These are phyloP conservation scores for Blastomyces gilchristii DNA, from an alignment of 2,329 filamentous ascomycete genomes.

Conservation along the genomic window DNA sequence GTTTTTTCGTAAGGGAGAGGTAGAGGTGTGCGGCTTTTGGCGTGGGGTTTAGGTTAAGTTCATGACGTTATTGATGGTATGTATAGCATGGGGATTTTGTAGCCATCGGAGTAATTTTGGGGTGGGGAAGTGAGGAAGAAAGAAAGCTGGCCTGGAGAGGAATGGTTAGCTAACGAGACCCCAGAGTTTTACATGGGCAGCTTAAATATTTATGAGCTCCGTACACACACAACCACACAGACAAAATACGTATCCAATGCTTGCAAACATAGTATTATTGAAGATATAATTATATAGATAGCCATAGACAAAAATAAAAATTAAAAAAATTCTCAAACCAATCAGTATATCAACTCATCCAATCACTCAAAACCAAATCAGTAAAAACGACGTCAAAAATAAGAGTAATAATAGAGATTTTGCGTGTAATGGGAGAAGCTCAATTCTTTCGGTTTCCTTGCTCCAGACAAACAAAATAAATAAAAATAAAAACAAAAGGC, in stretches of 20 bases:
- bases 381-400: neutral
- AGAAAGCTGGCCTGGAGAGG: neutral
- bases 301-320: neutral
- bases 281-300: neutral
- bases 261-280: neutral
- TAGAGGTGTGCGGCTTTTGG: neutral
- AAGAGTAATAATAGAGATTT: neutral
- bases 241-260: neutral
- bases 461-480: slow-evolving; percentile 7
- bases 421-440: neutral
- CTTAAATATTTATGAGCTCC: neutral
- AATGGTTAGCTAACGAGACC: too few relatives aligned
- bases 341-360: neutral
- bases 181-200: neutral
- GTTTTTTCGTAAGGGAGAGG: neutral
- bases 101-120: neutral
- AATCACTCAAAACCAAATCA: neutral
- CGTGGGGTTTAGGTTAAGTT: neutral
- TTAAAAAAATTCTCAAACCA: neutral
- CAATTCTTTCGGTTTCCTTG: slow-evolving; percentile 1
- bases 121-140: neutral
- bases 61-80: neutral
- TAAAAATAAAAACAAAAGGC: neutral
- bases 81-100: neutral
- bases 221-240: neutral